Percentiles rank a stretch among this genome's conserved stretches.
Conservation (phyloP, 2,329 filamentous ascomycete species). For the Phialocephala subalpina region DNA sequence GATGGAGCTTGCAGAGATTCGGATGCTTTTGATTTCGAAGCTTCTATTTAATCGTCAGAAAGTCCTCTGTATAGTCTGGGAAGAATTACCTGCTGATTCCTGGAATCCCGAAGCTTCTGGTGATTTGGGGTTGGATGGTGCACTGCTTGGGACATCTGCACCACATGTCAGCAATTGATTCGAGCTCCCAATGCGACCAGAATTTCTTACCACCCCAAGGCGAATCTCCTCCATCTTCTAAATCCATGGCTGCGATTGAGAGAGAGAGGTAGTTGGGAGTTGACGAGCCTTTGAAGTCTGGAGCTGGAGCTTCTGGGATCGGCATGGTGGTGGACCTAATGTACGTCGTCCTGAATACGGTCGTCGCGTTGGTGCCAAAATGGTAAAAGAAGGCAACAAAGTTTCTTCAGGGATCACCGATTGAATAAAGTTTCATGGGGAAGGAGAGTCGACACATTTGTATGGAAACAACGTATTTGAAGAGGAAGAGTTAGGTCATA, state of each 20-base stretch:
- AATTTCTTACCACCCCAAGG: slow-evolving; percentile 52
- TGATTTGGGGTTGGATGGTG: slow-evolving; percentile 41
- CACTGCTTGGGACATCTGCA: slow-evolving; percentile 52
- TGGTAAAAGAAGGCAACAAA: slow-evolving; percentile 11
- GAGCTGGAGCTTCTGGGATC: slow-evolving; percentile 27
- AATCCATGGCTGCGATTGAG: slow-evolving; percentile 47
- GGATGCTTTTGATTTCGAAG: slow-evolving; percentile 33
- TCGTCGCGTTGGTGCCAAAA: slow-evolving; percentile 23
- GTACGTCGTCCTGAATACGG: neutral
- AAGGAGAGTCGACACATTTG: neutral
- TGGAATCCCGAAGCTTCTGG: slow-evolving; percentile 37
- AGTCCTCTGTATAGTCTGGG: neutral
- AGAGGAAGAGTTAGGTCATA: neutral
- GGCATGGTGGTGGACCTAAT: slow-evolving; percentile 19
- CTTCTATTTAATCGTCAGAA: slow-evolving; percentile 30
- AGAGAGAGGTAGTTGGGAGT: slow-evolving; percentile 20
- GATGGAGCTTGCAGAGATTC: slow-evolving; percentile 32
- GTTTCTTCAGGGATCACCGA: neutral
- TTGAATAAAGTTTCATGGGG: neutral
- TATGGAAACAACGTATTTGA: neutral
- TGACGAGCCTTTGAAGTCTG: slow-evolving; percentile 24
- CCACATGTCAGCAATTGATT: slow-evolving; percentile 26
- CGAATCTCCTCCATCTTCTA: slow-evolving; percentile 53
- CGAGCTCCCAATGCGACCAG: neutral
- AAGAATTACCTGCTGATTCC: slow-evolving; percentile 34